Evolutionary conservation across 2,329 filamentous ascomycete genomes (phyloP), one percentile per base, ranked within the genome.

Genomic region (Phialophora chinensis): DNA sequence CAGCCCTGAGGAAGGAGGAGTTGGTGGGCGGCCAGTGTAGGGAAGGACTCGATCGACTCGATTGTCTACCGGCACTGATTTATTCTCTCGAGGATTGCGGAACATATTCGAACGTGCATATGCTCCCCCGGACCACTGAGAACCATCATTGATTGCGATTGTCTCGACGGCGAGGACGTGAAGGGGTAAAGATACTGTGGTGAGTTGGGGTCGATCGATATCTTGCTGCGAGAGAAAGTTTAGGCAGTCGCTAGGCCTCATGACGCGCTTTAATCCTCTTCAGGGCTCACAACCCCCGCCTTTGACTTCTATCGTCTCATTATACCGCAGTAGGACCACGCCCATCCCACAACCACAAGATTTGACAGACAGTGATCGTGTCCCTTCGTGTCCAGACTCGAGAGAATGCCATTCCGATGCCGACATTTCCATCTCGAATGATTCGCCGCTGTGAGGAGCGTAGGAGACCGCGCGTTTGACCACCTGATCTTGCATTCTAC

Each of bases 41-140:
- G 68, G 69, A 4, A 71, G 49, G 33, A 61, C 47, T 54, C 59
- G 44, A 7, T 61, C 49, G 23, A 61, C 47, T 54, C 59, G 29
- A 8, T 42, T 31, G 47, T 61, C 59, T 61, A 61, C 47, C 7
- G 59, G 49, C 25, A 53, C 27, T 23, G 58, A 61, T 20, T 23
- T 63, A 17, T 71, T 68, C 25, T 69, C 65, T 59, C 70, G 66
- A 66, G 69, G 69, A 58, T 72, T 71, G 50, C 70, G 63, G 57
- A 72, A 72, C 70, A 72, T 72, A 8, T 47, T 69, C 17, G 49
- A 20, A 14, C 5, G 20, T 33, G 25, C 47, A 29, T 11, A 33
- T 42, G 49, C 49, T 31, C 70, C 71, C 6, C 58, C 11, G 35
- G 20, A 25, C 20, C 25, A 17, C 5, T n/a, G 8, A 56, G n/a